phyloP scores from a whole-genome alignment of 2,329 filamentous ascomycete species.

The Arachnomyces sp. region DNA sequence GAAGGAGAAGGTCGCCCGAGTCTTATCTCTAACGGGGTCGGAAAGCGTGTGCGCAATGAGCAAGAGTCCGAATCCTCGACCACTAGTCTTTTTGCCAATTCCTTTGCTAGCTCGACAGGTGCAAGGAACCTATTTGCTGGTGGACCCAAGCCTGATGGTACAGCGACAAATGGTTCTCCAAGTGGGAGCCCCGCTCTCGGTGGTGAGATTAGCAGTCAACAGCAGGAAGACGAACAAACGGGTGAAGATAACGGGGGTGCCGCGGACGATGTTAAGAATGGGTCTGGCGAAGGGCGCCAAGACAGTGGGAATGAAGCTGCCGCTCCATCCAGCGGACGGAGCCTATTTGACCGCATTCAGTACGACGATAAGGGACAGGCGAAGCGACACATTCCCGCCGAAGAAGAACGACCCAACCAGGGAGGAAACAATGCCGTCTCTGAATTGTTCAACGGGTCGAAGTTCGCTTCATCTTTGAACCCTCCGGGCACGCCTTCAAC shows the following conservation, averaged over 20 bases:
- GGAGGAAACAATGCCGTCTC: conserved; percentile 14
- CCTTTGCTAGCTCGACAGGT: conserved; percentile 6
- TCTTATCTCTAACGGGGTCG: background rate
- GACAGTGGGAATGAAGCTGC: conserved; percentile 3
- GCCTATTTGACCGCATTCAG: conserved; percentile 30
- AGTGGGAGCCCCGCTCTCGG: no score
- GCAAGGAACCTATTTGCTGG: no score
- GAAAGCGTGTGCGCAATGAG: conserved; percentile 5
- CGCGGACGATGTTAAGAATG: background rate
- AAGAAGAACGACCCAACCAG: conserved; percentile 1
- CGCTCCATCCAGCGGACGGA: conserved; percentile 19
- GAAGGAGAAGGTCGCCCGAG: conserved; percentile 1
- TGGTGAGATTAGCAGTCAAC: background rate
- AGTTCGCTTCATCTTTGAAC: conserved; percentile 21
- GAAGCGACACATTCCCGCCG: conserved; percentile 14
- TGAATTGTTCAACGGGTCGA: conserved; percentile 18
- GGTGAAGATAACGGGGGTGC: conserved; percentile 2
- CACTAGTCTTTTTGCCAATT: conserved; percentile 12
- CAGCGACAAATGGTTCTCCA: no score
- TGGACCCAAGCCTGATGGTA: no score
- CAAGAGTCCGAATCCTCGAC: conserved; percentile 8
- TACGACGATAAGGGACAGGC: conserved; percentile 20
- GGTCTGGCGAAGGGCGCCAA: background rate
- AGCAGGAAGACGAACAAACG: conserved; percentile 6
- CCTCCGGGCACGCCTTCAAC: conserved; percentile 17